Conservation (phyloP, 768 basidiomycete genomes). For the Ramaria rubella region DNA sequence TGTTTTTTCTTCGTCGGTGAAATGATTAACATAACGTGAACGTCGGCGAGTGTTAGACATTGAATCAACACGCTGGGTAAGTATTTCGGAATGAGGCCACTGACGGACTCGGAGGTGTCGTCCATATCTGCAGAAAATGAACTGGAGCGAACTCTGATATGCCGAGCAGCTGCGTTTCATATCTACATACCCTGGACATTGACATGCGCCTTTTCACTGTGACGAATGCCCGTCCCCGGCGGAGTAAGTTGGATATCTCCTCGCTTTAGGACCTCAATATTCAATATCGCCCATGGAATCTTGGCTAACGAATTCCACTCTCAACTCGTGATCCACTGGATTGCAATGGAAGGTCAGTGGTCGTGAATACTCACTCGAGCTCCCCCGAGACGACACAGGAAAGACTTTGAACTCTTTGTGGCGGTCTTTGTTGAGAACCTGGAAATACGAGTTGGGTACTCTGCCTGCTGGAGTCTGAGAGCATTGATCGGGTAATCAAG, state of each 20-base stretch:
- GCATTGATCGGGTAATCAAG: no score
- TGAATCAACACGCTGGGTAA: constrained; percentile 55
- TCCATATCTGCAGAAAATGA: constrained; percentile 72
- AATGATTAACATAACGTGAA: constrained; percentile 48
- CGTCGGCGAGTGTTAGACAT: neutral
- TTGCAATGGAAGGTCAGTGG: no score
- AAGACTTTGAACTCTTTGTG: constrained; percentile 90
- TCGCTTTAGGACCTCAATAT: constrained; percentile 80
- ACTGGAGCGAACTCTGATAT: constrained; percentile 17
- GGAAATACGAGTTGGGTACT: no score
- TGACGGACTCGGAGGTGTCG: constrained; percentile 42
- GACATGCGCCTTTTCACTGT: constrained; percentile 64
- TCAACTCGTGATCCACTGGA: no score
- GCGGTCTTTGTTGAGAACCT: constrained; percentile 91
- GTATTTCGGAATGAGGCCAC: constrained; percentile 66
- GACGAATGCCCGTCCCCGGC: constrained; percentile 85
- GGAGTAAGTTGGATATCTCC: constrained; percentile 91
- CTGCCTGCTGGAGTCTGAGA: no score
- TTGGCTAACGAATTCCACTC: constrained; percentile 88
- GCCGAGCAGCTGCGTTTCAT: neutral
- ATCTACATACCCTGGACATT: constrained; percentile 21
- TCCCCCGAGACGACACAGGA: constrained; percentile 72
- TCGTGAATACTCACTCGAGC: constrained; percentile 58
- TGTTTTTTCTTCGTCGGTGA: constrained; percentile 73
- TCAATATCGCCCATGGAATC: constrained; percentile 94